A percentile compares a stretch with the other conserved stretches of the same genome.
Evolutionary conservation across 768 basidiomycete species (phyloP).

Genomic region (Floccularia luteovirens): DNA sequence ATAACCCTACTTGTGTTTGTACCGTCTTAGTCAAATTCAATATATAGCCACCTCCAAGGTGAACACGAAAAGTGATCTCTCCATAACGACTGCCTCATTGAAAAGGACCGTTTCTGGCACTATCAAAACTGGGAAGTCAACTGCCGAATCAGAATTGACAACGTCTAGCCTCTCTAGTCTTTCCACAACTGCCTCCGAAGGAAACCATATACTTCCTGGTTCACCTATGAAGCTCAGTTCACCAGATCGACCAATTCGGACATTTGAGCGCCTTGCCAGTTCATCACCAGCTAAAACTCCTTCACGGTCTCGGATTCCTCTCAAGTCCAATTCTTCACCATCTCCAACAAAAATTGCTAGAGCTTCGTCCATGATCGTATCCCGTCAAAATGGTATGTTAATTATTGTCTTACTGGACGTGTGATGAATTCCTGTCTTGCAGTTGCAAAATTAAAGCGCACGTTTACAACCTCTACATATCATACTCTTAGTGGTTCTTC

Average conservation of each 20-base stretch:
- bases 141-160: constrained; percentile 7
- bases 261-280: constrained; percentile 13
- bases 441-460: constrained; percentile 14
- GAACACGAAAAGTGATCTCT: not conserved
- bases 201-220: constrained; percentile 13
- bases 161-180: constrained; percentile 9
- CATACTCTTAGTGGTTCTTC: constrained; percentile 29
- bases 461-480: constrained; percentile 14
- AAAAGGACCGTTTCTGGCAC: constrained; percentile 11
- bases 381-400: constrained; percentile 20
- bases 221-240: constrained; percentile 26
- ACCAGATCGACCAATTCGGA: constrained; percentile 13
- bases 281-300: constrained; percentile 17
- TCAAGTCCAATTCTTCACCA: constrained; percentile 14
- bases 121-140: constrained; percentile 2
- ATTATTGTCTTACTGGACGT: not conserved
- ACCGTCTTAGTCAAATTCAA: too few species aligned
- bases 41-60: not conserved
- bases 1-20: too few species aligned
- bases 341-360: constrained; percentile 25
- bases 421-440: constrained; percentile 2
- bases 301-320: constrained; percentile 9
- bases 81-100: not conserved
- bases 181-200: constrained; percentile 5
- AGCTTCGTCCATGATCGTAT: constrained; percentile 17